Evolutionary conservation across 805 yeast genomes (phyloP).

Genomic region (Starmerella sp.): DNA sequence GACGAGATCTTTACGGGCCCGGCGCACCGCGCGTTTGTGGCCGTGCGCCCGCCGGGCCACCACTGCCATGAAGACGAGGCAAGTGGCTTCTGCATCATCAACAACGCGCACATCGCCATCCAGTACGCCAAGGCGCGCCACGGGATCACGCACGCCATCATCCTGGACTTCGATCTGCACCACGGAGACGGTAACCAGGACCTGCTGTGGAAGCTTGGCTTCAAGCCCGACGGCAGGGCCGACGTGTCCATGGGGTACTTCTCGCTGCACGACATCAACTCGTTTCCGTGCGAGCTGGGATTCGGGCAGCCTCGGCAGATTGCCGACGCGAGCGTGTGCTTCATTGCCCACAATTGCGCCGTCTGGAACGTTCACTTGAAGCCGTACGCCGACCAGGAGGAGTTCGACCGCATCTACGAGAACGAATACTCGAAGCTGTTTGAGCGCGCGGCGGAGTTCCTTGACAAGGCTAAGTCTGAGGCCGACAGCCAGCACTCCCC

Average conservation of each 20-base stretch:
- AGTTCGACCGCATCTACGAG: slow-evolving; percentile 52
- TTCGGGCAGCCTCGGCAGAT: slow-evolving; percentile 61
- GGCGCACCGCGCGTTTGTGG: slow-evolving; percentile 44
- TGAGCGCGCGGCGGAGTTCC: slow-evolving; percentile 53
- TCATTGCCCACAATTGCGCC: slow-evolving; percentile 62
- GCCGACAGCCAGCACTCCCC: slow-evolving; percentile 27
- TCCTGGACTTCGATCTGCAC: slow-evolving; percentile 72
- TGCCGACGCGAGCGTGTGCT: slow-evolving; percentile 66
- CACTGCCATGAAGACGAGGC: slow-evolving; percentile 78
- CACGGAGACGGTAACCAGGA: slow-evolving; percentile 89
- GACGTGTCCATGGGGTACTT: slow-evolving; percentile 52
- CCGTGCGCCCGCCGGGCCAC: slow-evolving; percentile 76
- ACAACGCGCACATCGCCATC: slow-evolving; percentile 70
- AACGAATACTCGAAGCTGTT: slow-evolving; percentile 50
- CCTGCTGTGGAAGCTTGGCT: slow-evolving; percentile 68
- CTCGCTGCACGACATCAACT: slow-evolving; percentile 73
- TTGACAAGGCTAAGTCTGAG: slow-evolving; percentile 1
- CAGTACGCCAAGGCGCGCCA: slow-evolving; percentile 59
- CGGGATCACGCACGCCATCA: slow-evolving; percentile 67
- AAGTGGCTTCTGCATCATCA: slow-evolving; percentile 70
- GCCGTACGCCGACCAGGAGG: slow-evolving; percentile 50
- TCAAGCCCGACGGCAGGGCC: slow-evolving; percentile 27
- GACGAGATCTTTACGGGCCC: slow-evolving; percentile 39
- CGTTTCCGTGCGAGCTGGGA: slow-evolving; percentile 74
- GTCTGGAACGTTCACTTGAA: slow-evolving; percentile 79